These are phyloP conservation scores for Boletellus ananiceps DNA, from an alignment of 768 basidiomycete species.

Conservation along the genomic window DNA sequence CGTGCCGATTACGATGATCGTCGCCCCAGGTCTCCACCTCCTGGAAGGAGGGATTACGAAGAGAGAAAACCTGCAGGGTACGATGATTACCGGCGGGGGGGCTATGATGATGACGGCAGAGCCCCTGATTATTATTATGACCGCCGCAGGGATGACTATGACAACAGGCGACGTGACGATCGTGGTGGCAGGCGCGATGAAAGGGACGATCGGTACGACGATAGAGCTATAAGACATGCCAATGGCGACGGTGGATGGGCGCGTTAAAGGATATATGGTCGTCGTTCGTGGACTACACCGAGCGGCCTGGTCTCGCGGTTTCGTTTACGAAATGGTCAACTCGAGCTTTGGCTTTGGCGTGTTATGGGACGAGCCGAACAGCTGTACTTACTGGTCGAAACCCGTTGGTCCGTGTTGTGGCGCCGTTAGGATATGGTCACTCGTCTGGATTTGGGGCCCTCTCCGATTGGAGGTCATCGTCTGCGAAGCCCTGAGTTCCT, in stretches of 20 bases:
- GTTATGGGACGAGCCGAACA: slow-evolving; percentile 34
- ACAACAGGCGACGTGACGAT: slow-evolving; percentile 58
- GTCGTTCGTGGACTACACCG: slow-evolving; percentile 33
- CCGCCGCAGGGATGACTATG: slow-evolving; percentile 76
- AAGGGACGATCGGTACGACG: slow-evolving; percentile 78
- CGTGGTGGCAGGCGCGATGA: slow-evolving; percentile 74
- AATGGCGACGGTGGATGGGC: slow-evolving; percentile 78
- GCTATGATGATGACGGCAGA: slow-evolving; percentile 75
- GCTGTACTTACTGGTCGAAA: slow-evolving; percentile 38
- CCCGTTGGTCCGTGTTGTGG: slow-evolving; percentile 33
- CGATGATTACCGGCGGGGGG: slow-evolving; percentile 84
- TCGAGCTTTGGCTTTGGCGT: slow-evolving; percentile 36
- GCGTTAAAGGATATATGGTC: slow-evolving; percentile 51
- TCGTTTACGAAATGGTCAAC: slow-evolving; percentile 48
- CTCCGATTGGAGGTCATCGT: slow-evolving; percentile 15
- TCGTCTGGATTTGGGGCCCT: slow-evolving; percentile 23
- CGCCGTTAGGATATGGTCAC: slow-evolving; percentile 31
- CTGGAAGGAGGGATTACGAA: slow-evolving; percentile 74
- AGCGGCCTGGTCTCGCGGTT: slow-evolving; percentile 37
- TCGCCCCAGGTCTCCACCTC: slow-evolving; percentile 73
- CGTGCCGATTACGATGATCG: slow-evolving; percentile 70
- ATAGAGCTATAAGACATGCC: slow-evolving; percentile 64
- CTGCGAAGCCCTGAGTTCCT: slow-evolving; percentile 18
- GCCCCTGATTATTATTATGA: slow-evolving; percentile 83
- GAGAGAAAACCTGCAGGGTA: slow-evolving; percentile 89